These are phyloP conservation scores for Schizothecium vesticola DNA, from an alignment of 495 filamentous ascomycete species.

Conservation along the genomic window DNA sequence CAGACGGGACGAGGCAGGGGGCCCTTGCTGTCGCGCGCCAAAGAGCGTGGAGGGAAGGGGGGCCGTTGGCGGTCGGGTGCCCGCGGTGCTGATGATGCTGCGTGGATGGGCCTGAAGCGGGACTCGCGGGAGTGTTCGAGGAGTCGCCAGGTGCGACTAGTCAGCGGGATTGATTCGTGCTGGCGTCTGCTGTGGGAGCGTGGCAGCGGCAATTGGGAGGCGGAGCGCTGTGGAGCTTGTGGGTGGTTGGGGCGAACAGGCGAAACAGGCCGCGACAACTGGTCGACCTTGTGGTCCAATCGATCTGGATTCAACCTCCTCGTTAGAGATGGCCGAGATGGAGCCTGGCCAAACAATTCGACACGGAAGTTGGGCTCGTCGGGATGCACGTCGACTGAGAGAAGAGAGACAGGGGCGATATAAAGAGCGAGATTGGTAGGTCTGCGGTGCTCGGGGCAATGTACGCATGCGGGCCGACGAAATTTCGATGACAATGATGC, in stretches of 20 bases:
- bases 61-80: constrained; percentile 12
- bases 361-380: constrained; percentile 4
- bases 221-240: constrained; percentile 20
- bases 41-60: constrained; percentile 6
- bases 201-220: constrained; percentile 31
- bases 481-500: background rate
- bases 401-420: background rate
- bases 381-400: background rate
- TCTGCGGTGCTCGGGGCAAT: background rate
- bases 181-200: constrained; percentile 27
- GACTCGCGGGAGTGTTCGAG: constrained; percentile 24
- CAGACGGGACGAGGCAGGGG: background rate
- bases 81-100: background rate
- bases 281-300: constrained; percentile 5
- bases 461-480: background rate
- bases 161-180: constrained; percentile 30
- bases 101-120: constrained; percentile 14
- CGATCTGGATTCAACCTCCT: background rate
- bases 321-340: background rate
- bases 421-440: constrained; percentile 9
- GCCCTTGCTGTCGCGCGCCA: constrained; percentile 27
- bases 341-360: constrained; percentile 3
- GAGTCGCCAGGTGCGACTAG: constrained; percentile 33
- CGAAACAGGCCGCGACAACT: constrained; percentile 13
- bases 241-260: constrained; percentile 13